Conservation (phyloP, 306 rosid genomes). For the Gynostemma pentaphyllum region DNA sequence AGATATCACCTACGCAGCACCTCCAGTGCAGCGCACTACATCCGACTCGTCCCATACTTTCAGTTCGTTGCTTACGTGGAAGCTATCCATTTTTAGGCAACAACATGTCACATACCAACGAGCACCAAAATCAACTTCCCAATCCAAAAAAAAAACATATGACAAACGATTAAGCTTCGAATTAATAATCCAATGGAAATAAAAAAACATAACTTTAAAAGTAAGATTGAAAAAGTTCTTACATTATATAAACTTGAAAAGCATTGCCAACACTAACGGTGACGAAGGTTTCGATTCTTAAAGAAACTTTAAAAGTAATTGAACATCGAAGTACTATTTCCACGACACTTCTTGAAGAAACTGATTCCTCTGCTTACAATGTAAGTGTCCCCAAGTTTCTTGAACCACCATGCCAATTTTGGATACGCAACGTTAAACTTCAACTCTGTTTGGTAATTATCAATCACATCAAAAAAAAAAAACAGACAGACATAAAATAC, state of each 20-base stretch:
- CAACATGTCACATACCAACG: constrained; percentile 46
- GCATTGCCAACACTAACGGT: constrained; percentile 81
- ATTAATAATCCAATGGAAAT: neutral
- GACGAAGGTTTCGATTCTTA: constrained; percentile 85
- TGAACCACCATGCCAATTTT: constrained; percentile 20
- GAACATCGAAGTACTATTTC: constrained; percentile 61
- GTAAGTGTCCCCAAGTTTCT: constrained; percentile 52
- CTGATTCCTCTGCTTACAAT: constrained; percentile 63
- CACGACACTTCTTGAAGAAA: constrained; percentile 49
- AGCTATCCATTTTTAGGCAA: no score
- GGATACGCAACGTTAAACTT: constrained; percentile 39
- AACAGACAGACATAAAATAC: neutral
- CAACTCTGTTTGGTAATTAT: constrained; percentile 53
- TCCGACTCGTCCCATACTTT: no score
- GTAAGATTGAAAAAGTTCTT: constrained; percentile 5
- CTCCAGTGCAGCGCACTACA: no score
- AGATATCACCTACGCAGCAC: no score
- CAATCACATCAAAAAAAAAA: constrained; percentile 22
- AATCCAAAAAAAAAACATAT: neutral
- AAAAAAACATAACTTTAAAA: neutral
- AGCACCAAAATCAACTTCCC: constrained; percentile 70
- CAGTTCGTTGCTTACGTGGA: no score
- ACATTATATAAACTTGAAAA: constrained; percentile 84
- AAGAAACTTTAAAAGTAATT: no score
- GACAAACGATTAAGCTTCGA: neutral